phyloP scores from a whole-genome alignment of 805 yeast species.

The Kluyveromyces siamensis region DNA sequence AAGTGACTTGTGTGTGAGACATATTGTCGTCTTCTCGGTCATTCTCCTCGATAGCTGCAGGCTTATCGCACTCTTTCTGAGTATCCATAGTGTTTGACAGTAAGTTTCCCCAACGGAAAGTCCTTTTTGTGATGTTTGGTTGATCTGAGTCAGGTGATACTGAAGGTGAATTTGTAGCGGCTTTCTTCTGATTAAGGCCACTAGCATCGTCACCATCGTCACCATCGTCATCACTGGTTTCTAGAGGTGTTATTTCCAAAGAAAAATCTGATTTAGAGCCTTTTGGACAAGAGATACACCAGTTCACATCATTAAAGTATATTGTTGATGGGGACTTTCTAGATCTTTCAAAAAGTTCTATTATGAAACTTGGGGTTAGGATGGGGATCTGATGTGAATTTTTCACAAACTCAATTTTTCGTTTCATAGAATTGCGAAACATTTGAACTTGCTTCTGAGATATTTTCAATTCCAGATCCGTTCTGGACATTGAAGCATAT shows the following conservation, averaged over 20 bases:
- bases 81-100: conserved; percentile 13
- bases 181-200: background rate
- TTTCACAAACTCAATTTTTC: conserved; percentile 26
- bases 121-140: conserved; percentile 5
- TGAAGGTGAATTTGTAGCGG: background rate
- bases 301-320: conserved; percentile 20
- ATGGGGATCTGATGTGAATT: conserved; percentile 23
- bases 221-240: conserved; percentile 1
- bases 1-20: conserved; percentile 21
- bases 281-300: conserved; percentile 28
- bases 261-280: conserved; percentile 17
- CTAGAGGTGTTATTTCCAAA: conserved; percentile 10
- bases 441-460: conserved; percentile 14
- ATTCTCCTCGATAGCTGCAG: background rate
- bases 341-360: conserved; percentile 17
- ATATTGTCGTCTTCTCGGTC: conserved; percentile 1
- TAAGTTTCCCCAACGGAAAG: conserved; percentile 24
- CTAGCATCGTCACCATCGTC: background rate
- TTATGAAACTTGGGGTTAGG: conserved; percentile 24
- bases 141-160: background rate
- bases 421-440: conserved; percentile 26
- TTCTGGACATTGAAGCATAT: conserved; percentile 20
- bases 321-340: conserved; percentile 4
- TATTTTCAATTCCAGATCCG: conserved; percentile 6
- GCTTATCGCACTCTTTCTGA: conserved; percentile 5